Conservation (phyloP, 78 protist genomes). For the Pelomyxa schiedti region DNA sequence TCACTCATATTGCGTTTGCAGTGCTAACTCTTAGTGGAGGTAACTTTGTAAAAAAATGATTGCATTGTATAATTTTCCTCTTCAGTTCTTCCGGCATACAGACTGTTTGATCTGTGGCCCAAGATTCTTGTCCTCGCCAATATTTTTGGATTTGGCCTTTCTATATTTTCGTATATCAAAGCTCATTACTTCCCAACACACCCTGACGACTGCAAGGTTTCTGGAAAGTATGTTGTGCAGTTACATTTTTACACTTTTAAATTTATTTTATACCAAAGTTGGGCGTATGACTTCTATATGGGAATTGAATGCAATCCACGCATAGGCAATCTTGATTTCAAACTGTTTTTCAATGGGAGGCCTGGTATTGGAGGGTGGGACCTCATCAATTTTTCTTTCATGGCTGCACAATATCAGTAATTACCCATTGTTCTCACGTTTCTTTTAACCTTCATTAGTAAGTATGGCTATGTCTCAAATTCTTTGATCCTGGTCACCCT, state of each 20-base stretch:
- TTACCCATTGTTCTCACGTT: too few species aligned
- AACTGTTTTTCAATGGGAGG: slow-evolving; percentile 7
- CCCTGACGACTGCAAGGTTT: slow-evolving; percentile 4
- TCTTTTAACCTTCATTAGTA: too few species aligned
- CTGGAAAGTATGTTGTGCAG: slow-evolving; percentile 12
- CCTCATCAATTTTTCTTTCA: slow-evolving; percentile 10
- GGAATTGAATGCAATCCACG: slow-evolving; percentile 75
- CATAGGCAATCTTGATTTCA: slow-evolving; percentile 16
- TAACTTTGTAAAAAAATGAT: too few species aligned
- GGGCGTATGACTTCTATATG: slow-evolving; percentile 61
- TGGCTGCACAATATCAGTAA: slow-evolving; percentile 8
- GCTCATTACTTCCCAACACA: not conserved
- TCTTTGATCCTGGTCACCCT: slow-evolving; percentile 24
- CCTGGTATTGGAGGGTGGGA: slow-evolving; percentile 10
- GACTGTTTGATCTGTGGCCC: not conserved
- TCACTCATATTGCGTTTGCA: not conserved
- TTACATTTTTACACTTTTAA: too few species aligned
- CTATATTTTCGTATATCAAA: not conserved
- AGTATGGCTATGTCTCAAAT: slow-evolving; percentile 30
- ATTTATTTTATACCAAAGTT: too few species aligned
- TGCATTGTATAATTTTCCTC: too few species aligned
- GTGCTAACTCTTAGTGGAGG: too few species aligned
- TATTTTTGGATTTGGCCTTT: not conserved
- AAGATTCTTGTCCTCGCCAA: not conserved
- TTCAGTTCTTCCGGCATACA: too few species aligned